Base-by-base conservation (phyloP, 2,329 filamentous ascomycete genomes). In the Ophiocordyceps australis region DNA sequence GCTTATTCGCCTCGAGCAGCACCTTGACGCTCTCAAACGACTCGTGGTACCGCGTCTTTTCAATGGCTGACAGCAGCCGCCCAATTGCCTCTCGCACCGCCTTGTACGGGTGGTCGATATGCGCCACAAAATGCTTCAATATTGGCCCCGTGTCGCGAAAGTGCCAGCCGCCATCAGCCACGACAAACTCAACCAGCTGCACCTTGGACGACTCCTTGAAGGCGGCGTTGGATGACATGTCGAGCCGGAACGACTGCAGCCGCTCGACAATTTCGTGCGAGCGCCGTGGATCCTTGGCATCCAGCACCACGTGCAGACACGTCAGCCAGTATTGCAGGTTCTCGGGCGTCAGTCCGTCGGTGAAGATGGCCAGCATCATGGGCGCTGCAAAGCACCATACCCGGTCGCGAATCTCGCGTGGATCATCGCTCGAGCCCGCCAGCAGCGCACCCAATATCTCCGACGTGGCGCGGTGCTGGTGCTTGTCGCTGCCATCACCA, bases 171-270 rank as follows among this genome's bases (percentile, higher is more conserved):
- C 74, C 69, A 40, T 93, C 83, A 23, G 74, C 73, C 31, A 98
- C 78, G 33, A 80, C 68, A 37, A 92, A 82, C 38, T 94, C 82
- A 12, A 98, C 60, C 17, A 98, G 58, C 36, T 89, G 76, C 11
- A 98, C 81, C 55, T 95, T 94, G 16, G 86, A 91, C 28, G 86
- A 93, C 47, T 98, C 91, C 48, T 98, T 98, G 64, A 98, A 98
- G 0, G 89, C 89, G 4, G 91, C 89, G 44, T 95, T 94, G 0
- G 86, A 94, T 5, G 70, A 62, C 75, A 95, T 86, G 45, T 98
- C 89, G 8, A 98, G 62, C 17, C 82, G 69, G 65, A 95, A 95
- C 28, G 74, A 70, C 24, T 77, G 69, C 13, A 98, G 60, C 49
- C 72, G 76, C 35, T 89, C 76, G 19, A 93, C 68, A 34, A 98